phyloP scores from a whole-genome alignment of 768 basidiomycete species.

The Auricularia sp. region DNA sequence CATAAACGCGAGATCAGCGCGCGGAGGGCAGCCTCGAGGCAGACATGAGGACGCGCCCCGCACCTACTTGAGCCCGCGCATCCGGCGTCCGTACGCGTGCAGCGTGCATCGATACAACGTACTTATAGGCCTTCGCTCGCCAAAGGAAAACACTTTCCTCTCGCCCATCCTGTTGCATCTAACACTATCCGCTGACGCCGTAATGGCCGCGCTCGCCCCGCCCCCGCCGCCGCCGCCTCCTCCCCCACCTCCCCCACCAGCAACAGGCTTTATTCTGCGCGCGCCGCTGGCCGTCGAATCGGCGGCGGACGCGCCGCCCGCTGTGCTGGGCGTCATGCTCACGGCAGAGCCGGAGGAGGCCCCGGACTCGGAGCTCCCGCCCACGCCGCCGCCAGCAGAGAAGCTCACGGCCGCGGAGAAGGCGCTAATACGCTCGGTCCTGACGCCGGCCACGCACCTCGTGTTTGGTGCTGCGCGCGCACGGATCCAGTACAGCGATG shows the following conservation, averaged over 20 bases:
- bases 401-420: not conserved
- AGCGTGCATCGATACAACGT: not conserved
- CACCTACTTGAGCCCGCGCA: not conserved
- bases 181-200: not conserved
- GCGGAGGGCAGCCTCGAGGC: not conserved
- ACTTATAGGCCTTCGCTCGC: not conserved
- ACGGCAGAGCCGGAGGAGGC: too few relatives aligned
- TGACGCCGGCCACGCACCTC: not conserved
- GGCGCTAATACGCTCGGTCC: not conserved
- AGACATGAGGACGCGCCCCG: not conserved
- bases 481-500: not conserved
- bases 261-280: not conserved
- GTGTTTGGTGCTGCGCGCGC: not conserved
- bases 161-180: not conserved
- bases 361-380: not conserved
- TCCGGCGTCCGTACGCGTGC: not conserved
- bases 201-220: not conserved
- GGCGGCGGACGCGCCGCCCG: too few relatives aligned
- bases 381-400: not conserved
- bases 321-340: too few relatives aligned
- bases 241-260: conserved; percentile 1
- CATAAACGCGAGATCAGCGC: not conserved
- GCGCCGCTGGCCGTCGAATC: not conserved
- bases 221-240: not conserved
- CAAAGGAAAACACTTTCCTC: not conserved